These are phyloP conservation scores for Trichoderma koningii DNA, from an alignment of 2,329 filamentous ascomycete genomes.

Conservation along the genomic window DNA sequence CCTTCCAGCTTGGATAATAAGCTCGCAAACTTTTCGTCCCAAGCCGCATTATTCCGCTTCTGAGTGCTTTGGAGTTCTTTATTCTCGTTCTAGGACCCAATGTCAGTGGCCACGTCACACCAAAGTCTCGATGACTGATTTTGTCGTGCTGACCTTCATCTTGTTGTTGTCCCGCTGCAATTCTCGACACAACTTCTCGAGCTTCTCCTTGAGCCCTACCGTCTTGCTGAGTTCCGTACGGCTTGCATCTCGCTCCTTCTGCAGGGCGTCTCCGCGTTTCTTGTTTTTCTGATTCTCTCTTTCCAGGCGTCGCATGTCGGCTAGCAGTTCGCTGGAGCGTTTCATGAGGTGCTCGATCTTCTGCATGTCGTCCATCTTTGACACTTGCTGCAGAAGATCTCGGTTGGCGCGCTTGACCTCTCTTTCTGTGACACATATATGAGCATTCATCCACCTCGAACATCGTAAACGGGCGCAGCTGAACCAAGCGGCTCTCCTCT, in stretches of 20 bases:
- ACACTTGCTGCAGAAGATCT: constrained; percentile 83
- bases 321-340: constrained; percentile 85
- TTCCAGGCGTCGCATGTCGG: constrained; percentile 94
- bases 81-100: constrained; percentile 72
- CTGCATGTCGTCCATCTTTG: constrained; percentile 87
- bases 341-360: constrained; percentile 90
- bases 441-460: constrained; percentile 9
- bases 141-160: constrained; percentile 69
- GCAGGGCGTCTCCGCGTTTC: constrained; percentile 87
- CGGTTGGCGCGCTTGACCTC: constrained; percentile 93
- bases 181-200: constrained; percentile 94
- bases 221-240: constrained; percentile 89
- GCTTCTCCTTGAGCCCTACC: constrained; percentile 87
- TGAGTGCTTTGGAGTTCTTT: constrained; percentile 86
- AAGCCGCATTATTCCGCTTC: constrained; percentile 76
- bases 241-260: constrained; percentile 93
- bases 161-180: constrained; percentile 97
- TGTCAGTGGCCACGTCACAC: constrained; percentile 33
- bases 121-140: background rate
- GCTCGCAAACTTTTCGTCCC: constrained; percentile 81
- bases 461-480: background rate
- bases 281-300: constrained; percentile 95
- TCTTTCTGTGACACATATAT: constrained; percentile 60
- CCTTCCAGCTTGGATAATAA: constrained; percentile 84
- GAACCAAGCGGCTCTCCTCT: background rate